Conservation (phyloP, 2,329 filamentous ascomycete species). For the Fusarium gaditjirri region DNA sequence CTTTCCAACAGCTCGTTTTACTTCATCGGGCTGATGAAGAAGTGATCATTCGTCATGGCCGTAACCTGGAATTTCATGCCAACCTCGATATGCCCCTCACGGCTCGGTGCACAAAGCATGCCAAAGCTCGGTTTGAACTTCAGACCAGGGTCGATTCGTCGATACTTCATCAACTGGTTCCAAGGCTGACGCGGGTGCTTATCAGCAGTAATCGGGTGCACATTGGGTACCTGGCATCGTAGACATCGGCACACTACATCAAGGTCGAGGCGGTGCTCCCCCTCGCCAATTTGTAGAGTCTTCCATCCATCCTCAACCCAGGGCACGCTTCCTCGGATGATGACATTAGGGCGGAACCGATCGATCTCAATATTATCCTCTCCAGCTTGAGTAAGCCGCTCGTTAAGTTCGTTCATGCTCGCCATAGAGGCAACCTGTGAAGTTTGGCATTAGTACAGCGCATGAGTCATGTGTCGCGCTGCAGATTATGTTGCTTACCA, state of each 20-base stretch:
- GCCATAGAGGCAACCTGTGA: conserved; percentile 65
- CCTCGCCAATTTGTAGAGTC: conserved; percentile 57
- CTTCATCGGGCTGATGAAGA: conserved; percentile 46
- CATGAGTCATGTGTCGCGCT: conserved; percentile 50
- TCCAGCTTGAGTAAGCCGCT: conserved; percentile 55
- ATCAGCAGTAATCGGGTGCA: conserved; percentile 69
- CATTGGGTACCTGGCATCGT: conserved; percentile 71
- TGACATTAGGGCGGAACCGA: conserved; percentile 72
- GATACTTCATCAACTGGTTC: conserved; percentile 70
- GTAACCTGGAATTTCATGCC: conserved; percentile 69
- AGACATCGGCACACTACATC: conserved; percentile 70
- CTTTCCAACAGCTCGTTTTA: neutral
- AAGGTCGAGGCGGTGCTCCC: conserved; percentile 51
- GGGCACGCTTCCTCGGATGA: conserved; percentile 64
- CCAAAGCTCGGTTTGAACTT: conserved; percentile 75
- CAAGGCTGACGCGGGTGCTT: conserved; percentile 70
- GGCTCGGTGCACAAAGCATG: conserved; percentile 70
- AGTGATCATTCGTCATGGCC: conserved; percentile 66
- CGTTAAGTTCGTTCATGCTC: conserved; percentile 68
- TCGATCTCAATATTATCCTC: conserved; percentile 66
- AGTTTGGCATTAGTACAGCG: conserved; percentile 66
- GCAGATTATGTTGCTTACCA: conserved; percentile 9
- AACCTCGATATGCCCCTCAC: conserved; percentile 64
- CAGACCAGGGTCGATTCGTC: conserved; percentile 67
- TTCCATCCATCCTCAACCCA: conserved; percentile 75